Evolutionary conservation across 108 stramenopile species (phyloP).

Genomic region (Skeletonema marinoi): DNA sequence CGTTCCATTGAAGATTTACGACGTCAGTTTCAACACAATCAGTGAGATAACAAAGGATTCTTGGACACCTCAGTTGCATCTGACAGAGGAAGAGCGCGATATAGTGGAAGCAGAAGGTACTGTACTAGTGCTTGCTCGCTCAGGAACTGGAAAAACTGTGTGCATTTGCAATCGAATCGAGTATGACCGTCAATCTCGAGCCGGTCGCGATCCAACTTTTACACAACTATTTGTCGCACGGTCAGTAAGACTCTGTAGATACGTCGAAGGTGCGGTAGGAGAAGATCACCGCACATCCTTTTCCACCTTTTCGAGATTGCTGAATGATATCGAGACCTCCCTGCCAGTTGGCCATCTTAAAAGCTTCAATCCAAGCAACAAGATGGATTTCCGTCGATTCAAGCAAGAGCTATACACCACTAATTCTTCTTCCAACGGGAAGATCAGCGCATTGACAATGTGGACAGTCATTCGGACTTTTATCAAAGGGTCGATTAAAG

Average conservation of each 20-base stretch:
- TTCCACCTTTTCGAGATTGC: background rate
- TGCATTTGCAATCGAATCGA: conserved; percentile 52
- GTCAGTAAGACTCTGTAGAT: conserved; percentile 41
- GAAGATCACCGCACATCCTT: background rate
- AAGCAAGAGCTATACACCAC: background rate
- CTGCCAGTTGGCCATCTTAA: background rate
- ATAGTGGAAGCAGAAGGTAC: conserved; percentile 56
- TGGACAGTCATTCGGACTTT: conserved; percentile 57
- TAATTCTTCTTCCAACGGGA: background rate
- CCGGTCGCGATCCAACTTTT: conserved; percentile 10
- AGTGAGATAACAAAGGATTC: conserved; percentile 9
- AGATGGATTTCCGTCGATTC: background rate
- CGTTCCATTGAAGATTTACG: conserved; percentile 54
- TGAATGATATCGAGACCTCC: background rate
- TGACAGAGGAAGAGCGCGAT: conserved; percentile 51
- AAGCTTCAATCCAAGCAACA: background rate
- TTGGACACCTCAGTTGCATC: conserved; percentile 49
- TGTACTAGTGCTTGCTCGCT: conserved; percentile 53
- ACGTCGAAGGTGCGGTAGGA: conserved; percentile 38
- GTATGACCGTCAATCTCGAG: conserved; percentile 33
- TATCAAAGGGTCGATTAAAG: conserved; percentile 58
- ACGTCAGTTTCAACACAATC: conserved; percentile 25
- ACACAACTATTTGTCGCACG: conserved; percentile 56
- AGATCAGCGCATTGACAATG: conserved; percentile 30
- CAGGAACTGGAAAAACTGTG: conserved; percentile 62